Conservation (phyloP, 1,139 yeast genomes). For the Taphrina communis region DNA sequence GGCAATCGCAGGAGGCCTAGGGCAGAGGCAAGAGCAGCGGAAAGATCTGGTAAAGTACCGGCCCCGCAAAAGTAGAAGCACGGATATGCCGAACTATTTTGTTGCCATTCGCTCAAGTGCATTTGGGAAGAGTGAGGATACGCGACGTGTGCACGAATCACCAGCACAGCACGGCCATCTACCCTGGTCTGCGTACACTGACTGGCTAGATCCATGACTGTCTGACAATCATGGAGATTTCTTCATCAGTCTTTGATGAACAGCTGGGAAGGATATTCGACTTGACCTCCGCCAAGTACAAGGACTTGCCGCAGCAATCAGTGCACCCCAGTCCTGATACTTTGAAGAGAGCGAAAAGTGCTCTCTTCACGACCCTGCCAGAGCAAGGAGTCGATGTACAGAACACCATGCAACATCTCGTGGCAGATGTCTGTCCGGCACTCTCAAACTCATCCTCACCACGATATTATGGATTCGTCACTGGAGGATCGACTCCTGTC, state of each 20-base stretch:
- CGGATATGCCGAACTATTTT: too few species aligned
- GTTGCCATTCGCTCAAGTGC: too few species aligned
- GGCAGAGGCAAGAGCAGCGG: not conserved
- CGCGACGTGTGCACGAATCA: too few species aligned
- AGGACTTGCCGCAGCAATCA: not conserved
- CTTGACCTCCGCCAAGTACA: not conserved
- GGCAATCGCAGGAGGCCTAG: not conserved
- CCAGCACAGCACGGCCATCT: too few species aligned
- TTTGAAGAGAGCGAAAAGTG: not conserved
- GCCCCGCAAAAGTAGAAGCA: not conserved
- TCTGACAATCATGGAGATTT: not conserved
- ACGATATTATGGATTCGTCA: constrained; percentile 23
- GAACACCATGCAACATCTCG: constrained; percentile 1
- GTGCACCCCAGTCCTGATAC: constrained; percentile 14
- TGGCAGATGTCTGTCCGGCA: constrained; percentile 21
- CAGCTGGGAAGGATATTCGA: not conserved
- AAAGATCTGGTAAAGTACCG: not conserved
- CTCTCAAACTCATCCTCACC: constrained; percentile 10
- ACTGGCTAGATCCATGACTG: too few species aligned
- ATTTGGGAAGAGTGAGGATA: too few species aligned
- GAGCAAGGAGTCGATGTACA: not conserved
- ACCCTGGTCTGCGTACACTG: too few species aligned
- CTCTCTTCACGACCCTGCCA: not conserved
- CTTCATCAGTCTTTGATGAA: not conserved
- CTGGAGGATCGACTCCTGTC: constrained; percentile 23